Evolutionary conservation across 495 filamentous ascomycete genomes (phyloP).

Genomic region (Daldinia vernicosa): DNA sequence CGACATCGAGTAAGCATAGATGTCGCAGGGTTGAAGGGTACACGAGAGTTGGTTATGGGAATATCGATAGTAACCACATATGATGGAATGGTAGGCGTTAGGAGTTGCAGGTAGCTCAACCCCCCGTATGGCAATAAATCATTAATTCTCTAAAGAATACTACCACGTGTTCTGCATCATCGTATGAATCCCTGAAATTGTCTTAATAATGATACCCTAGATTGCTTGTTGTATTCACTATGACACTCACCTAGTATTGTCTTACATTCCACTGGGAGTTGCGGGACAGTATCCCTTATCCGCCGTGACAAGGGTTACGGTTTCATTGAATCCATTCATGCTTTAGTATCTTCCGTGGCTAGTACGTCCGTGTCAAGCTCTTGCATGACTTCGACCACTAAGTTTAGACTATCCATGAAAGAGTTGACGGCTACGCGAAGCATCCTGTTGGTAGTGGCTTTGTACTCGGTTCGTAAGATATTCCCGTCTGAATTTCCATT

Average conservation of each 20-base stretch:
- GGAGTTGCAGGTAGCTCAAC: constrained; percentile 17
- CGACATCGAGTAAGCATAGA: constrained; percentile 59
- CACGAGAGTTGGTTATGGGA: neutral
- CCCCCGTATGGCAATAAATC: constrained; percentile 24
- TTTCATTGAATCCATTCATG: constrained; percentile 9
- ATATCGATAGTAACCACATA: neutral
- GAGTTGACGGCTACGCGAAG: constrained; percentile 96
- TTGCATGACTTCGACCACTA: constrained; percentile 85
- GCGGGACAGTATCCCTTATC: neutral
- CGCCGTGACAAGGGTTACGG: neutral
- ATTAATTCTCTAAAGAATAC: constrained; percentile 2
- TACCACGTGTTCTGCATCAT: neutral
- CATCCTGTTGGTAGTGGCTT: constrained; percentile 94
- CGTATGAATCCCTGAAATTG: neutral
- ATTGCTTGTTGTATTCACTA: constrained; percentile 21
- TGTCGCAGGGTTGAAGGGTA: neutral
- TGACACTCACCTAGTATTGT: constrained; percentile 20
- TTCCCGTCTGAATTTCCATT: constrained; percentile 56
- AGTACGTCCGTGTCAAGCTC: constrained; percentile 90
- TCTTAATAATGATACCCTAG: constrained; percentile 14
- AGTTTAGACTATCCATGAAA: constrained; percentile 90
- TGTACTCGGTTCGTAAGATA: constrained; percentile 78
- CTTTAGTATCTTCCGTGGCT: constrained; percentile 36
- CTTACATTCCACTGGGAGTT: constrained; percentile 22
- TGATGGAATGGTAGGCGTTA: constrained; percentile 19